phyloP scores from a whole-genome alignment of 2,329 filamentous ascomycete genomes.

The Sporothrix globosa region DNA sequence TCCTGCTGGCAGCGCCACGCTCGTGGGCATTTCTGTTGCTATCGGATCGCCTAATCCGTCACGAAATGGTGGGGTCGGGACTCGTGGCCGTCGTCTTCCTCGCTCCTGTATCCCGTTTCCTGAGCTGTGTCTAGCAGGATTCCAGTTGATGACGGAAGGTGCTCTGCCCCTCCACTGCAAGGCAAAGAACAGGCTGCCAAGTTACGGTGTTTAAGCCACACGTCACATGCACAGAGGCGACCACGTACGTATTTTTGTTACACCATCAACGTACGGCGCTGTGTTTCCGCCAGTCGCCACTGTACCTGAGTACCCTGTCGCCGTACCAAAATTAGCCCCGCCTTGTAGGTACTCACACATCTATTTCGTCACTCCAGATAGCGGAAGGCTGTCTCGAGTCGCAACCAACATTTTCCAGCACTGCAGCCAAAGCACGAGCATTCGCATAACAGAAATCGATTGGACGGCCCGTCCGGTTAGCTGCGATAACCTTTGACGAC shows the following conservation, averaged over 20 bases:
- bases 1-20: constrained; percentile 9
- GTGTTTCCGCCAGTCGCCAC: not conserved
- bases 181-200: constrained; percentile 6
- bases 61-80: constrained; percentile 26
- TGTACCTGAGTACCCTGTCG: constrained; percentile 1
- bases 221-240: constrained; percentile 8
- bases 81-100: constrained; percentile 17
- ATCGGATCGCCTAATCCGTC: not conserved
- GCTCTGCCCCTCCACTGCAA: not conserved
- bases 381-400: constrained; percentile 24
- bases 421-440: not conserved
- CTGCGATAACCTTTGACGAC: not conserved
- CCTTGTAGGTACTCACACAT: constrained; percentile 4
- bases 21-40: not conserved
- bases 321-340: constrained; percentile 20
- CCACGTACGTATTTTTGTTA: not conserved
- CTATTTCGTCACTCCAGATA: constrained; percentile 25
- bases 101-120: constrained; percentile 7
- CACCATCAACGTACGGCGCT: not conserved
- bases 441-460: constrained; percentile 5
- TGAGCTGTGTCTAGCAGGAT: constrained; percentile 19
- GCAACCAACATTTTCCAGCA: constrained; percentile 9
- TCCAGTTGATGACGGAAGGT: constrained; percentile 31
- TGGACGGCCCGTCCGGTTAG: not conserved
- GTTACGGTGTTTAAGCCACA: constrained; percentile 30